Evolutionary conservation across 1,284 basidiomycete genomes (phyloP), one percentile per base, ranked within the genome.

Genomic region (Cutaneotrichosporon sp.): DNA sequence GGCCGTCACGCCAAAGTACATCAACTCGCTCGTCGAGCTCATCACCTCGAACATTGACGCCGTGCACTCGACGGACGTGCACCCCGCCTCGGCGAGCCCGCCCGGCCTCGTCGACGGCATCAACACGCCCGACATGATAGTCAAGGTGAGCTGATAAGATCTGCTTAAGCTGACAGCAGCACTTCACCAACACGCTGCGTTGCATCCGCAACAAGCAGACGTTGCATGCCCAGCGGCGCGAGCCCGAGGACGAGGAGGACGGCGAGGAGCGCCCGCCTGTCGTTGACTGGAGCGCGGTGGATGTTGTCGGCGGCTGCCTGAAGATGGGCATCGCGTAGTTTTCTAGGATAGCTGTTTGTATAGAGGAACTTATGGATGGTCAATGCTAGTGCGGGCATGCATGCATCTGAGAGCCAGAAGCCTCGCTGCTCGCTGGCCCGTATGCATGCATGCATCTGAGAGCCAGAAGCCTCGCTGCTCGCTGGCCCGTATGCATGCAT

Each of bases 1-100:
- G 62, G 92, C 91, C 22, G 93, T 95, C 59, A 91, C 92, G 31
- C 87, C 94, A 16, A 95, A 95, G 81, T 97, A 95, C 70, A 88
- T 97, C 66, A 95, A 95, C 79, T 91, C 89, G 64, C 85, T 97
- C 51, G 91, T 97, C 24, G 93, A 97, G 73, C 84, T 97, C 34
- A 94, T 97, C 77, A 91, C 91, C 0, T 87, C 88, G 24, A 91
- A 89, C 71, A 91, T 97, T 76, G 93, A 97, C 80, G 87, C 85
- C 66, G 89, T 95, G 68, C 86, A 89, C 47, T 88, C 88, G 1
- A 87, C 84, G 3, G 92, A 95, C 72, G 87, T 93, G 4, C 90
- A 94, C 74, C 89, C 91, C 0, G 87, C 90, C 0, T 87, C 90
- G 64, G 85, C 89, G 54, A 87, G 85, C 45, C 89, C 86, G 52